phyloP scores from a whole-genome alignment of 2,329 filamentous ascomycete genomes.

The Raffaelea ambrosiae region DNA sequence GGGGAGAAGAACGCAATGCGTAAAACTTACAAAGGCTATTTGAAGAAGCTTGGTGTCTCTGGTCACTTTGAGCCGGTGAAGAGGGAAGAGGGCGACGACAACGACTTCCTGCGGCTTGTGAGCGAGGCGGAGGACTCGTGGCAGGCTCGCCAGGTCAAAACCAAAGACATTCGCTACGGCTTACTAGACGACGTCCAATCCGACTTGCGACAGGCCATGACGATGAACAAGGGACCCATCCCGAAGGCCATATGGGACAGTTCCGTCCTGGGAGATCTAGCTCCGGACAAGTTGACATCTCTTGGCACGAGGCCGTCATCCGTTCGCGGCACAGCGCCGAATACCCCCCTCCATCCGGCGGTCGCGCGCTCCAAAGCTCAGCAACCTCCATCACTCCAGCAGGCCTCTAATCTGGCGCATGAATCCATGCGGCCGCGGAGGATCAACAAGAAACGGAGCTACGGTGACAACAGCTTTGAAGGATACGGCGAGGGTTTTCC shows the following conservation, averaged over 20 bases:
- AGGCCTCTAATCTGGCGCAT: conserved; percentile 20
- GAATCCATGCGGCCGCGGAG: conserved; percentile 53
- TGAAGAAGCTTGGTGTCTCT: conserved; percentile 53
- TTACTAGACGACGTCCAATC: conserved; percentile 35
- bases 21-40: conserved; percentile 61
- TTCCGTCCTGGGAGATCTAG: conserved; percentile 49
- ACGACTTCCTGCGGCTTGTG: conserved; percentile 45
- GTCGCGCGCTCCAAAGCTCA: conserved; percentile 29
- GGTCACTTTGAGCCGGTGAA: conserved; percentile 54
- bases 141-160: conserved; percentile 44
- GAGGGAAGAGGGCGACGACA: conserved; percentile 41
- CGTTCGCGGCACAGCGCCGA: conserved; percentile 41
- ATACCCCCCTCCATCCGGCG: conserved; percentile 36
- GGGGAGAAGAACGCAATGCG: conserved; percentile 59
- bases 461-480: conserved; percentile 65
- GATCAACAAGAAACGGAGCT: conserved; percentile 63
- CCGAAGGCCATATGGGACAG: conserved; percentile 47
- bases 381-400: conserved; percentile 13
- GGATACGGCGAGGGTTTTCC: conserved; percentile 65
- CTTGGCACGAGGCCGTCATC: conserved; percentile 28
- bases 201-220: conserved; percentile 41
- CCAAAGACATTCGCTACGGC: conserved; percentile 46
- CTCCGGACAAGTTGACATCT: conserved; percentile 29
- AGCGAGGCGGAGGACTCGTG: conserved; percentile 47
- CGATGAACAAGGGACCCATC: conserved; percentile 49